These are phyloP conservation scores for Hordeum marinum DNA, from an alignment of 176 grass and related monocot species.

Conservation along the genomic window DNA sequence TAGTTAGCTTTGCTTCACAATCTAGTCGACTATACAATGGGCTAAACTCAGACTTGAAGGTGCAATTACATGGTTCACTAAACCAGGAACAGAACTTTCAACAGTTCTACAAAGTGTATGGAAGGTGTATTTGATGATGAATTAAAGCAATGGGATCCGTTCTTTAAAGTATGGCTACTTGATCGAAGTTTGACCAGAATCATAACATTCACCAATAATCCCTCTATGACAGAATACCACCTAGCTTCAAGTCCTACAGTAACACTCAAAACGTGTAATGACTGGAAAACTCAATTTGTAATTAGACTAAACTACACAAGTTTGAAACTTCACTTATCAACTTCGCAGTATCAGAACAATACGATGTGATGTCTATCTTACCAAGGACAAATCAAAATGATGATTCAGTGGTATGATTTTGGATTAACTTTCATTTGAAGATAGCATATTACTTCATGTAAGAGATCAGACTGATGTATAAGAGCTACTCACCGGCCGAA, in stretches of 20 bases:
- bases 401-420: not conserved
- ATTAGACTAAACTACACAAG: not conserved
- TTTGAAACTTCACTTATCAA: conserved; percentile 12
- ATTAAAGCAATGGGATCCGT: not conserved
- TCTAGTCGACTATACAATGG: not conserved
- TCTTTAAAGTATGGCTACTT: not conserved
- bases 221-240: not conserved
- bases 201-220: not conserved
- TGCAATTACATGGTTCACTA: not conserved
- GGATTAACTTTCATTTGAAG: conserved; percentile 5
- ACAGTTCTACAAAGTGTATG: not conserved
- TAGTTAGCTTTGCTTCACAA: conserved; percentile 11
- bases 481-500: conserved; percentile 58
- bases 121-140: not conserved
- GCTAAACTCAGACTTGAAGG: not conserved
- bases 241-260: not conserved
- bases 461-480: not conserved
- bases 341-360: not conserved
- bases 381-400: conserved; percentile 5
- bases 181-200: not conserved
- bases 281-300: not conserved
- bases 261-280: not conserved
- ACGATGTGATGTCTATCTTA: not conserved
- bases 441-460: not conserved
- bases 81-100: not conserved